Conservation (phyloP, 257 asterid species). For the Solanum arcanum region DNA sequence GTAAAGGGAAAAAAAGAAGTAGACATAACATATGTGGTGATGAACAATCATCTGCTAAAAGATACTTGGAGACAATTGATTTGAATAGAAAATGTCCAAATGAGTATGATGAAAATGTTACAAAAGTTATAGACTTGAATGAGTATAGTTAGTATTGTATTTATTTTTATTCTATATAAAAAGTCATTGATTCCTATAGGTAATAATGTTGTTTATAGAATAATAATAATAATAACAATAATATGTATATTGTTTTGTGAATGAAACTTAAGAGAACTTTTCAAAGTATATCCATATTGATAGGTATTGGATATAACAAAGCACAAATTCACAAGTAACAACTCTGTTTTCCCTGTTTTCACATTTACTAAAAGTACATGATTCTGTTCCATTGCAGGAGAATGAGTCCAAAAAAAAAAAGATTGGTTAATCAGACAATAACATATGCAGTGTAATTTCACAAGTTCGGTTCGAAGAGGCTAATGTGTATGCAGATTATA, state of each 20-base stretch:
- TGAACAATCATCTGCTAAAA: constrained; percentile 10
- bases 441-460: background rate
- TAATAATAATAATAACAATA: background rate
- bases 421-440: background rate
- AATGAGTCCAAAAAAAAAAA: background rate
- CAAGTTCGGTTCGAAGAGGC: background rate
- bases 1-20: constrained; percentile 17
- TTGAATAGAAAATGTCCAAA: constrained; percentile 36
- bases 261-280: background rate
- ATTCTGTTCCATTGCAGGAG: background rate
- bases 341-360: background rate
- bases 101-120: constrained; percentile 24
- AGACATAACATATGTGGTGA: constrained; percentile 3
- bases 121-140: constrained; percentile 37
- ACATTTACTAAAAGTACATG: background rate
- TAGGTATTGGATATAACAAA: background rate
- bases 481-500: background rate
- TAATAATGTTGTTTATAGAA: constrained; percentile 7
- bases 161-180: background rate
- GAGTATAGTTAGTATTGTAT: constrained; percentile 8
- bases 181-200: background rate
- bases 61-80: constrained; percentile 30
- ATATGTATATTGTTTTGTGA: constrained; percentile 7
- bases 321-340: background rate
- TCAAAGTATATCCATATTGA: background rate